Base-by-base conservation (phyloP, 2,329 filamentous ascomycete genomes). In the Fusarium scirpi region DNA sequence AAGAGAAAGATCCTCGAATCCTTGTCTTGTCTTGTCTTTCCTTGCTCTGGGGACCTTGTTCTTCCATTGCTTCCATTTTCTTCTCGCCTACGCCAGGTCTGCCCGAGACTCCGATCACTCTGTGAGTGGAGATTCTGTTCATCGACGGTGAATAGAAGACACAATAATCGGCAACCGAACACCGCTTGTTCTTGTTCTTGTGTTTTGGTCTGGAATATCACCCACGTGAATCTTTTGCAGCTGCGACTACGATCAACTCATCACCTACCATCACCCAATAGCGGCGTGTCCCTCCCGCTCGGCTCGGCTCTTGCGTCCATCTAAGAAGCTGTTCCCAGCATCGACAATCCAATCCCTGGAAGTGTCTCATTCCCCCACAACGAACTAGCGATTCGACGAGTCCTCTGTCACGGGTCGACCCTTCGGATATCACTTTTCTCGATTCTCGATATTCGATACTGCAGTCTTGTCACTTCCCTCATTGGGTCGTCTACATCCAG, bases 201-300 rank as follows among this genome's bases (percentile, higher is more conserved):
- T 53, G 15, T 40, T 43, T 16, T 24, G 41, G 49, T 16, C 20
- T 29, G 12, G 48, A 40, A 48, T 20, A 53, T 71, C 67, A 58
- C 61, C 61, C 74, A 74, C 74, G 74, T 76, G 74, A 63, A 57
- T 55, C n/a, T 55, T 62, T 58, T 65, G 55, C 55, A 70, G 56
- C 74, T 76, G 74, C 72, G 65, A 63, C 70, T 72, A 58, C 41
- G 52, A 44, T 59, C 43, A 58, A 64, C 64, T 74, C 58, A 74
- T 76, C 74, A 76, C 74, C 67, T 7, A 45, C 58, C 30, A 65
- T 59, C 69, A 52, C 74, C 49, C 74, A 76, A 76, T 76, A 62
- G 72, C 66, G 54, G 63, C 52, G 46, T 62, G 49, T 65, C 49
- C 70, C 70, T 74, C 70, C 62, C 64, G 58, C 72, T 72, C 69